Evolutionary conservation across 371 early-diverging fungal genomes (phyloP), one percentile per base, ranked within the genome.

Genomic region (Sporodiniella umbellata): DNA sequence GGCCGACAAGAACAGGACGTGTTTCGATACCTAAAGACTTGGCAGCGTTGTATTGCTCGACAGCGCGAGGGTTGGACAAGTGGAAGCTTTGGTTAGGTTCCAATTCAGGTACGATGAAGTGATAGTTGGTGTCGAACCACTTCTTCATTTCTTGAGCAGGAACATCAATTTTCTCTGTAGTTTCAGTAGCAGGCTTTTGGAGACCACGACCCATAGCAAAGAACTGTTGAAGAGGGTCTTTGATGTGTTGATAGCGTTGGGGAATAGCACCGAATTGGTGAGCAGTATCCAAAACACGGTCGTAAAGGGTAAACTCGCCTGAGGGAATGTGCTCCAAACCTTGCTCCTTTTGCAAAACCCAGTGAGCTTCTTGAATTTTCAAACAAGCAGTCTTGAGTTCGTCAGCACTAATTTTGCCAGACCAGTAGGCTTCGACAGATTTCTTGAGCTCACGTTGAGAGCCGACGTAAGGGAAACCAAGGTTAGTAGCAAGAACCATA

Each of bases 61-160:
- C 73, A 45, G 91, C 82, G 75, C 92, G 92, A 59, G 79, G 62
- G 60, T 70, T 61, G 57, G 78, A 72, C 46, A 96, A 83, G 22
- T 61, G 66, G 78, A 95, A 96, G 35, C 66, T 48, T 65, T 90
- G 91, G 64, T 75, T 66, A 47, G 81, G 73, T 50, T 82, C 79
- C 50, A 95, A 85, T 73, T 95, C 93, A 42, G 95, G 94, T 31
- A 96, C 96, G 38, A 89, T 89, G 64, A 78, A 87, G 61, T 84
- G 86, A 81, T 92, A 97, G 89, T 97, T 97, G 68, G 97, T 96
- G 70, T 97, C 96, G 68, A 96, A 97, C 92, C 92, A 92, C 75
- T 90, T 91, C 80, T 90, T 89, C 90, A 96, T 96, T 72, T 96
- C 95, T 77, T 93, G 88, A 51, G 96, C 93, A 50, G 92, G 91